Base-by-base conservation (phyloP, 805 yeast genomes). In the Candida bentonensis region DNA sequence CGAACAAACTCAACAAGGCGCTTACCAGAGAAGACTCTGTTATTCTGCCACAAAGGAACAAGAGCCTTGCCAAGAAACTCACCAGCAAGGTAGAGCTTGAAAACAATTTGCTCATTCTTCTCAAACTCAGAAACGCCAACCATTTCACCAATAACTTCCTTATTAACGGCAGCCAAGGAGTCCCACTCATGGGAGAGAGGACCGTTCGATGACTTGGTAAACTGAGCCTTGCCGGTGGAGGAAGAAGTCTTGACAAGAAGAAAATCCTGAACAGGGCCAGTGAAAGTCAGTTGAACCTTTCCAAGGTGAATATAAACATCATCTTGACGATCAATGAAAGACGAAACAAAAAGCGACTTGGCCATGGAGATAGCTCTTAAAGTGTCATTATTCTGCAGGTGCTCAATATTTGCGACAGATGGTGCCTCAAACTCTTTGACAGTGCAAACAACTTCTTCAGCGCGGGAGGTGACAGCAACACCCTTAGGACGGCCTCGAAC, bases 391-490 rank as follows among this genome's bases (percentile, higher is more conserved):
- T 63, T 68, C 17, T 55, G 49, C 42, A 44, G 46, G 55, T 40
- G 55, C 36, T 48, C 65, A 51, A 66, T 67, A 47, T 45, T 50
- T 36, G 49, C 49, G 42, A 45, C 51, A 9, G 58, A 49, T 7
- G 55, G 45, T 15, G 69, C 72, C 56, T 72, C 74, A 54, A 82
- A 73, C 57, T 84, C 94, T 59, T 83, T 84, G 40, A 85, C 74
- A 1, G 88, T 70, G 7, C 83, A 72, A 26, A 75, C 70, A 50
- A 86, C 65, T 46, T 69, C 70, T 53, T 81, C 88, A 2, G 92
- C 86, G 59, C 94, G 70, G 22, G 89, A 87, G 48, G 84, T 82
- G 23, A 82, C 72, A 3, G 88, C 89, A 44, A 84, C 75, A 50
- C 94, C 94, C 44, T 73, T 73, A 46, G 70, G 74, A 0, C 88